Percentiles rank a stretch among this genome's conserved stretches.
Conservation (phyloP, 2,329 filamentous ascomycete genomes). For the Akanthomyces uredinophilus region DNA sequence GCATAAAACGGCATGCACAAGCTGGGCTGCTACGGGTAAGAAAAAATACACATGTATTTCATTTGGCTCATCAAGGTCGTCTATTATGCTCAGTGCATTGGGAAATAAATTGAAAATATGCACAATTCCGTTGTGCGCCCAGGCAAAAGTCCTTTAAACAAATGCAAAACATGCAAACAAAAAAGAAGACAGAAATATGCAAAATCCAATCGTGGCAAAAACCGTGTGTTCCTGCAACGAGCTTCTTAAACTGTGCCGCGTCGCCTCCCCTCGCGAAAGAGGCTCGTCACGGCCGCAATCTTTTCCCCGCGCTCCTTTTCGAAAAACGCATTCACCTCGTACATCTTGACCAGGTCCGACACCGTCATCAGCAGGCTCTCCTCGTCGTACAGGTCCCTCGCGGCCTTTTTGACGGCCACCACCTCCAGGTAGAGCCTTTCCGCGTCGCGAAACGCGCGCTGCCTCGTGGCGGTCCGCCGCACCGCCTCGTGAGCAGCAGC, state of each 20-base stretch:
- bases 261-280: not conserved
- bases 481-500: conserved; percentile 5
- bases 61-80: too few relatives aligned
- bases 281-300: conserved; percentile 3
- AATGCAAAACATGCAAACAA: not conserved
- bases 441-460: conserved; percentile 20
- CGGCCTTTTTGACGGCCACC: conserved; percentile 20
- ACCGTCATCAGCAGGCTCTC: conserved; percentile 21
- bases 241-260: not conserved
- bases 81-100: too few relatives aligned
- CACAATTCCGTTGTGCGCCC: too few relatives aligned
- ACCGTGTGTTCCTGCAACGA: not conserved
- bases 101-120: too few relatives aligned
- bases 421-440: conserved; percentile 25
- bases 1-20: too few relatives aligned
- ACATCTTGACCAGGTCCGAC: conserved; percentile 25
- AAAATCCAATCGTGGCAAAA: too few relatives aligned
- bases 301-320: conserved; percentile 20
- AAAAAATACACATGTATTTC: too few relatives aligned
- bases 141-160: too few relatives aligned
- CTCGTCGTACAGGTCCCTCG: conserved; percentile 21
- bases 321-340: conserved; percentile 24
- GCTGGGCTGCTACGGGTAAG: too few relatives aligned
- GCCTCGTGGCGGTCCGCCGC: conserved; percentile 14
- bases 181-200: not conserved